Percentiles rank a stretch among this genome's conserved stretches.
phyloP scores from a whole-genome alignment of 306 rosid genomes.

The Lablab purpureus region DNA sequence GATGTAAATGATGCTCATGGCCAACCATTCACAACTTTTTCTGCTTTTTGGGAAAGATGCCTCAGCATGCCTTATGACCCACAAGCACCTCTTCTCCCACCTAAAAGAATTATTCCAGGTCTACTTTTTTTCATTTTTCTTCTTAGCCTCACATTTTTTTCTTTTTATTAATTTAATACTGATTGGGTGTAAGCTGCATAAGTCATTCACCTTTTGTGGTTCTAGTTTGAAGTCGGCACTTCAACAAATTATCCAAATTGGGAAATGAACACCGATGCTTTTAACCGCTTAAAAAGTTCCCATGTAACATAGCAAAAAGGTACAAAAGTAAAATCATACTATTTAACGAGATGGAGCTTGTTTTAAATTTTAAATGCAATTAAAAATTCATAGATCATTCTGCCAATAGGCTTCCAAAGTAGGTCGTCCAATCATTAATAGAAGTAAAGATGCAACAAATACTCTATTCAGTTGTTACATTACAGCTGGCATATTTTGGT shows the following conservation, averaged over 20 bases:
- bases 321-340: conserved; percentile 31
- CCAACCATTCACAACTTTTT: conserved; percentile 86
- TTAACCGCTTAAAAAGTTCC: conserved; percentile 30
- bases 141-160: conserved; percentile 20
- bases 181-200: conserved; percentile 24
- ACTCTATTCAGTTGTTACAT: conserved; percentile 2
- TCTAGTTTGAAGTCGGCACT: conserved; percentile 35
- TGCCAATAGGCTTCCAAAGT: conserved; percentile 16
- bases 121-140: conserved; percentile 26
- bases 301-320: not conserved
- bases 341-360: conserved; percentile 17
- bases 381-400: not conserved
- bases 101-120: conserved; percentile 94
- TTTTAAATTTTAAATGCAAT: conserved; percentile 15
- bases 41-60: conserved; percentile 95
- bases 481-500: not conserved
- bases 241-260: conserved; percentile 30
- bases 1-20: conserved; percentile 88
- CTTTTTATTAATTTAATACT: conserved; percentile 10
- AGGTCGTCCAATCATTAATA: conserved; percentile 1
- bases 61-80: conserved; percentile 99
- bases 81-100: conserved; percentile 97
- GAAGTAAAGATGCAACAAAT: not conserved
- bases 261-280: conserved; percentile 23
- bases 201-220: conserved; percentile 8